phyloP scores from a whole-genome alignment of 2,329 filamentous ascomycete species.

The Pseudogymnoascus sp. region DNA sequence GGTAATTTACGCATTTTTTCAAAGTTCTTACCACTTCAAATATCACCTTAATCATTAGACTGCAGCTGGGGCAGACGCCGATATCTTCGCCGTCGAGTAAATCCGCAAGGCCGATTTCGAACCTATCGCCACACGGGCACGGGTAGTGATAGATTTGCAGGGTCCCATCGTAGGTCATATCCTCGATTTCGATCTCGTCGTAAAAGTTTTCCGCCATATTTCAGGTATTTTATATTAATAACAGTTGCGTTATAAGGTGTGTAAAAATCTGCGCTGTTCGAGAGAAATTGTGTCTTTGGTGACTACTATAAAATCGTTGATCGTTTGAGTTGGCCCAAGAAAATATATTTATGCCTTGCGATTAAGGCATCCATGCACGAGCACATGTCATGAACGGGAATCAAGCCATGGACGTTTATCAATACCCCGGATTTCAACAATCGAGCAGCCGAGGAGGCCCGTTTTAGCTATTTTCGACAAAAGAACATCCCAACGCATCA shows the following conservation, averaged over 20 bases:
- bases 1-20: not conserved
- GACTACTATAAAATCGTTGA: not conserved
- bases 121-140: constrained; percentile 93
- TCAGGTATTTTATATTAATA: not conserved
- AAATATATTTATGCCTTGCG: not conserved
- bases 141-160: constrained; percentile 92
- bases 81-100: constrained; percentile 85
- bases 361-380: not conserved
- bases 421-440: constrained; percentile 9
- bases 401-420: constrained; percentile 2
- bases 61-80: constrained; percentile 95
- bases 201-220: constrained; percentile 69
- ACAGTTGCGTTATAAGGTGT: not conserved
- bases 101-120: constrained; percentile 81
- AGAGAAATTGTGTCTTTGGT: not conserved
- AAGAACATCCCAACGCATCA: not conserved
- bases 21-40: constrained; percentile 64
- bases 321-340: not conserved
- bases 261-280: not conserved
- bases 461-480: not conserved
- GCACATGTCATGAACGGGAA: constrained; percentile 8
- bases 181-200: constrained; percentile 97
- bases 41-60: constrained; percentile 91
- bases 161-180: constrained; percentile 82
- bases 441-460: not conserved